Percentiles rank a stretch among this genome's conserved stretches.
Evolutionary conservation across 1,139 yeast genomes (phyloP).

Genomic region (Scheffersomyces illinoinensis): DNA sequence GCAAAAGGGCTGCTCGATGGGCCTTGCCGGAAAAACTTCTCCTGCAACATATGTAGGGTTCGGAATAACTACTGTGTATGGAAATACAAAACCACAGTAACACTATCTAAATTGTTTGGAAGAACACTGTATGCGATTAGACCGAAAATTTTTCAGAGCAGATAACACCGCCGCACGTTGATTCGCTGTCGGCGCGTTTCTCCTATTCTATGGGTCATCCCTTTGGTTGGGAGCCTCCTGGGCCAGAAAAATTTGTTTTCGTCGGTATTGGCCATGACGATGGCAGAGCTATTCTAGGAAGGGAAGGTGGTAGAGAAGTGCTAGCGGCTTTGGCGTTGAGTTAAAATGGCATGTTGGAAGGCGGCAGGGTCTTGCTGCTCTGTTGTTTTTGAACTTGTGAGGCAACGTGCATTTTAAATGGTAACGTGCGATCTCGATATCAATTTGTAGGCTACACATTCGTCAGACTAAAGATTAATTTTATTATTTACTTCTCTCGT

Average conservation of each 20-base stretch:
- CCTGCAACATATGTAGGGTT: not conserved
- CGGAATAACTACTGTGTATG: not conserved
- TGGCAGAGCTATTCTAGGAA: not conserved
- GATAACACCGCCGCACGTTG: not conserved
- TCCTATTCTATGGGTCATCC: not conserved
- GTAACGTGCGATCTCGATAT: not conserved
- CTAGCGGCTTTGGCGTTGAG: not conserved
- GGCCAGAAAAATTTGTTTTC: not conserved
- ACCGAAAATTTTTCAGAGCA: not conserved
- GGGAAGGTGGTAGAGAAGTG: not conserved
- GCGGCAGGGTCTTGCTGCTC: not conserved
- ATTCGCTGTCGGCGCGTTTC: not conserved
- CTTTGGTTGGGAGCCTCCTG: not conserved
- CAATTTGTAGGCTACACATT: not conserved
- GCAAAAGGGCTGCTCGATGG: not conserved
- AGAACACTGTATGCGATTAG: not conserved
- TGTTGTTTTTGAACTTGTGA: too few relatives aligned
- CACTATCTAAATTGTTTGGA: not conserved
- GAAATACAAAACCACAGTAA: not conserved
- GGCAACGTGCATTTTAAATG: not conserved
- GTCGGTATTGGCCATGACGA: not conserved
- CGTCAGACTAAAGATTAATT: not conserved
- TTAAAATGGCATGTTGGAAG: not conserved
- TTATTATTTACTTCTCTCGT: too few relatives aligned
- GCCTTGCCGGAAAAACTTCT: not conserved